These are phyloP conservation scores for Globisporangium iwayamae DNA, from an alignment of 352 stramenopile genomes.

Conservation along the genomic window DNA sequence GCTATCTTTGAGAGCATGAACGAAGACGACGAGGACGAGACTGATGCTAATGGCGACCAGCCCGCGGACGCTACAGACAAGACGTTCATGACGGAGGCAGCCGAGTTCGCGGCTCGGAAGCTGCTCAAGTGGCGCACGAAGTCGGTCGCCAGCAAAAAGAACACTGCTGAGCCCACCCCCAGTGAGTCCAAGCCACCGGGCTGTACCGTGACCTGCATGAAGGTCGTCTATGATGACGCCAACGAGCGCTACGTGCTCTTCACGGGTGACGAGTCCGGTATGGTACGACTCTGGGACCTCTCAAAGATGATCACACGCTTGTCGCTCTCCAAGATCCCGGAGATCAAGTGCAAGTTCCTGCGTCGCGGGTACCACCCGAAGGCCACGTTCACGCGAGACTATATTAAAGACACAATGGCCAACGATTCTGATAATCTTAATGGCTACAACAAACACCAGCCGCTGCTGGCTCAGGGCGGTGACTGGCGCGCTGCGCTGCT, in stretches of 20 bases:
- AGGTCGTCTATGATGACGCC: conserved; percentile 50
- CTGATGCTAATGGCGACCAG: not conserved
- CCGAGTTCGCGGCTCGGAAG: conserved; percentile 34
- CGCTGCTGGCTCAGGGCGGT: conserved; percentile 16
- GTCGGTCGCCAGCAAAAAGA: not conserved
- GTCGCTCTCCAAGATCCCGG: conserved; percentile 48
- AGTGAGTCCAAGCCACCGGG: not conserved
- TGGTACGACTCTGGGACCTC: conserved; percentile 50
- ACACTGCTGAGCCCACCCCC: not conserved
- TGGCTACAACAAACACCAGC: conserved; percentile 22
- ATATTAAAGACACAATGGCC: conserved; percentile 31
- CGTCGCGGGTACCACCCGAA: conserved; percentile 59
- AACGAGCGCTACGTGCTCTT: conserved; percentile 46
- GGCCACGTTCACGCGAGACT: conserved; percentile 57
- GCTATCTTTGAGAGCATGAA: conserved; percentile 3
- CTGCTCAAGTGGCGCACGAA: conserved; percentile 24
- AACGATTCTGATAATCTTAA: not conserved
- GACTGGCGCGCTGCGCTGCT: conserved; percentile 36
- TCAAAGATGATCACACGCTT: conserved; percentile 45
- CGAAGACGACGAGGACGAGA: conserved; percentile 13
- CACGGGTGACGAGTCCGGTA: conserved; percentile 50
- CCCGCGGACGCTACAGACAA: not conserved
- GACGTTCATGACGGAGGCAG: conserved; percentile 32
- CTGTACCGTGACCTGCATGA: conserved; percentile 44
- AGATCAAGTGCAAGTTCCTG: conserved; percentile 59